These are phyloP conservation scores for Colletotrichum scovillei DNA, from an alignment of 2,329 filamentous ascomycete genomes.

Conservation along the genomic window DNA sequence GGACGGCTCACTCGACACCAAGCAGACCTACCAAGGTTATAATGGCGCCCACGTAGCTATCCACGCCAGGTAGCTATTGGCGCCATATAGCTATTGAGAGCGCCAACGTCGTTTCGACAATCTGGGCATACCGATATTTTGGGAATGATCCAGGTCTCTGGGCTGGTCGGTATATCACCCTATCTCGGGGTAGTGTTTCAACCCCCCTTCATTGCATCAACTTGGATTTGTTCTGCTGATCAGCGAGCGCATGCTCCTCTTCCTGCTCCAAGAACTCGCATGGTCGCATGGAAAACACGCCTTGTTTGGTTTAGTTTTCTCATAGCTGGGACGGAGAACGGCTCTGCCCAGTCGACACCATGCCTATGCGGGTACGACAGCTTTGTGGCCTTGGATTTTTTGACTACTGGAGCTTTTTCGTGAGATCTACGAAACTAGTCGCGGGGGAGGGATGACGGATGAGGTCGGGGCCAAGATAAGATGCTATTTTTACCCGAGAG, in stretches of 20 bases:
- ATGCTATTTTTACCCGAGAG: constrained; percentile 33
- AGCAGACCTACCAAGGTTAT: neutral
- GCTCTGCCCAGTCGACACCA: constrained; percentile 1
- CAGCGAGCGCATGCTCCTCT: neutral
- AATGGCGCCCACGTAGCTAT: too few species aligned
- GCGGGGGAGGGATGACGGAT: neutral
- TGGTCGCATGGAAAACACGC: neutral
- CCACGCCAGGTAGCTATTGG: neutral
- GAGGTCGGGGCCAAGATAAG: constrained; percentile 1
- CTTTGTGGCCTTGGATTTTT: neutral
- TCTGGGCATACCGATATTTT: neutral
- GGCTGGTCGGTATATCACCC: neutral
- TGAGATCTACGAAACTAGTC: neutral
- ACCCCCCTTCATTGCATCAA: neutral
- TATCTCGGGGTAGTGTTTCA: constrained; percentile 4
- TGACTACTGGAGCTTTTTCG: neutral
- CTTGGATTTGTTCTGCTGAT: neutral
- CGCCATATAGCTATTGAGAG: neutral
- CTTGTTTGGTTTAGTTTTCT: neutral
- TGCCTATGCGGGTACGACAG: constrained; percentile 5
- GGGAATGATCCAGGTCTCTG: neutral
- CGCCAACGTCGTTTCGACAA: constrained; percentile 1
- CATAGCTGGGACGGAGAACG: constrained; percentile 5
- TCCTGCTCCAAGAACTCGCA: neutral
- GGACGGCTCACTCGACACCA: neutral